Conservation (phyloP, 768 basidiomycete genomes). For the Macrolepiota fuliginosa region DNA sequence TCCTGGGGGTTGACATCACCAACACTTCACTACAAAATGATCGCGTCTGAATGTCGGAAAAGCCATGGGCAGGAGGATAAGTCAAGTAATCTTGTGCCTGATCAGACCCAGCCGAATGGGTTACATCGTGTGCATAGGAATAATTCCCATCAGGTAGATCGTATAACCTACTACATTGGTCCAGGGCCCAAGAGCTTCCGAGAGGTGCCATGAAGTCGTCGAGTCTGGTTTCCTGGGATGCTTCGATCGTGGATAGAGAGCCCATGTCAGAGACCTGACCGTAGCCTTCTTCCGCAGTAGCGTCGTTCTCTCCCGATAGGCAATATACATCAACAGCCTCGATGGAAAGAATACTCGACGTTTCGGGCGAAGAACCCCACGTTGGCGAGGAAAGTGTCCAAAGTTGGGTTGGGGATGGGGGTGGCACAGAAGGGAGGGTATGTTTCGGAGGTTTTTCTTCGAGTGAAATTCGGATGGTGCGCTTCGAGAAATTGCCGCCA, state of each 20-base stretch:
- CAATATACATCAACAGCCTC: not conserved
- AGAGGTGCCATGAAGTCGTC: slow-evolving; percentile 2
- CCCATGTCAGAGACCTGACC: slow-evolving; percentile 2
- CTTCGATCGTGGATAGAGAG: slow-evolving; percentile 2
- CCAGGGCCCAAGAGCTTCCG: slow-evolving; percentile 10
- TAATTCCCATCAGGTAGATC: not conserved
- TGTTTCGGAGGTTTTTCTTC: not conserved
- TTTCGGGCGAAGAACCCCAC: not conserved
- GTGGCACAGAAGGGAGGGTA: not conserved
- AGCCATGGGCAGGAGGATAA: not conserved
- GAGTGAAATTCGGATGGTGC: not conserved
- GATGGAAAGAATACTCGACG: not conserved
- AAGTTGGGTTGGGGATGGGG: not conserved
- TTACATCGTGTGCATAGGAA: not conserved
- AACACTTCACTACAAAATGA: not conserved
- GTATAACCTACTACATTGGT: slow-evolving; percentile 11
- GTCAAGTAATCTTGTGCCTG: not conserved
- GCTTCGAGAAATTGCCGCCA: not conserved
- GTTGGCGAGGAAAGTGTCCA: not conserved
- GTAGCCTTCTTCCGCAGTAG: not conserved
- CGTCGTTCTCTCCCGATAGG: not conserved
- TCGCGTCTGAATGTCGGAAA: not conserved
- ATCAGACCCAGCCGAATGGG: not conserved
- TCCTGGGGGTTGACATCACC: not conserved
- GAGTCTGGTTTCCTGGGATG: not conserved